These are phyloP conservation scores for Flaveria linearis DNA, from an alignment of 129 eudicot species.

Conservation along the genomic window DNA sequence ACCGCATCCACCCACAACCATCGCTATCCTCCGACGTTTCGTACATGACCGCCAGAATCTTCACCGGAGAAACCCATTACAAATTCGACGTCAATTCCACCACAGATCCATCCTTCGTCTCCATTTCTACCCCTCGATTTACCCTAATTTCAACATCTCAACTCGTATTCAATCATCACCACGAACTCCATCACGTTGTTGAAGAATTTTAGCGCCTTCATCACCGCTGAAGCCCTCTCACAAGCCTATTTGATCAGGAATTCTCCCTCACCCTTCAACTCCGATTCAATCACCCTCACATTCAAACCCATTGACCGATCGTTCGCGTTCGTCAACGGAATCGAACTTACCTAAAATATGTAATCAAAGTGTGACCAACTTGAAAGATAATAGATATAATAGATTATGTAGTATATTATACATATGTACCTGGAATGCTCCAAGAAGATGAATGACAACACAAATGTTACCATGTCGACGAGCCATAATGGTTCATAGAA, in stretches of 20 bases:
- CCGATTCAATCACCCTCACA: constrained; percentile 37
- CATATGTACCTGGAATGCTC: constrained; percentile 43
- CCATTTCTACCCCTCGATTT: constrained; percentile 70
- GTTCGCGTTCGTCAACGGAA: constrained; percentile 74
- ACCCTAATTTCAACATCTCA: constrained; percentile 52
- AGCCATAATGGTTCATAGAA: constrained; percentile 47
- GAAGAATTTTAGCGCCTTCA: constrained; percentile 64
- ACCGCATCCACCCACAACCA: constrained; percentile 48
- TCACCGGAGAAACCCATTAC: constrained; percentile 55
- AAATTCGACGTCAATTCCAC: constrained; percentile 48
- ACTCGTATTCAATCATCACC: constrained; percentile 47
- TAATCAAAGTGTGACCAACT: not conserved
- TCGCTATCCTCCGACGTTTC: constrained; percentile 60
- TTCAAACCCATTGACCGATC: constrained; percentile 54
- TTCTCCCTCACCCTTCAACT: constrained; percentile 41
- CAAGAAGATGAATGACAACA: constrained; percentile 42
- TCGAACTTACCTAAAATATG: constrained; percentile 51
- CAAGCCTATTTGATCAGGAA: constrained; percentile 64
- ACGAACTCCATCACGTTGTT: constrained; percentile 52
- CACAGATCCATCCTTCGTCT: constrained; percentile 48
- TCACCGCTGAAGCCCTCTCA: constrained; percentile 62
- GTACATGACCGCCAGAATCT: constrained; percentile 68
- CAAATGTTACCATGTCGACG: constrained; percentile 37
- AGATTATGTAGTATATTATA: not conserved
- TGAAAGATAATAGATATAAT: not conserved